Percentiles rank a stretch among this genome's conserved stretches.
Conservation (phyloP, 2,329 filamentous ascomycete genomes). For the Trichoderma afroharzianum region DNA sequence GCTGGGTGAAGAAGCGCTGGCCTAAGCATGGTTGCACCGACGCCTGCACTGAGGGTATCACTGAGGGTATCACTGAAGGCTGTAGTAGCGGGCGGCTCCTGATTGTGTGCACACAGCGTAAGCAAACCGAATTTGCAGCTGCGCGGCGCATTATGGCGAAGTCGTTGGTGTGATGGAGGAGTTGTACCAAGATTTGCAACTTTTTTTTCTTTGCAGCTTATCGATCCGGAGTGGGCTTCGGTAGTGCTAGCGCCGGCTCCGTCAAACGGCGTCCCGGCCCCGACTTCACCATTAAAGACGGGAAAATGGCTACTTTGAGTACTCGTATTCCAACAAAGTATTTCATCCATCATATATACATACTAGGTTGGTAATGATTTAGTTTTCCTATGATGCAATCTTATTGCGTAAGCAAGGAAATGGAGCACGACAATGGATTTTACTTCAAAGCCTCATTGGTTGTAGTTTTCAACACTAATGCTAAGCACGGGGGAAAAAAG, state of each 20-base stretch:
- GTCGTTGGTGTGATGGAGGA: neutral
- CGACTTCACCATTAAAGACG: neutral
- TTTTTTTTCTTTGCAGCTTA: slow-evolving; percentile 4
- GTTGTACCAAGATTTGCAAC: neutral
- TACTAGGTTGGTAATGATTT: no score
- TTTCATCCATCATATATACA: no score
- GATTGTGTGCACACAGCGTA: slow-evolving; percentile 20
- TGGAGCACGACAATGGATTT: neutral
- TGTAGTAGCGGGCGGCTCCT: slow-evolving; percentile 18
- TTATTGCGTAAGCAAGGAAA: neutral
- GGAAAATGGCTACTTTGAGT: neutral
- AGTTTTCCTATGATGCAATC: neutral
- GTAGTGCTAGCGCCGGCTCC: slow-evolving; percentile 3
- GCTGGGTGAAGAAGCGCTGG: slow-evolving; percentile 34
- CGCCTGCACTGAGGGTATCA: neutral
- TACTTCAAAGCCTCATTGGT: neutral
- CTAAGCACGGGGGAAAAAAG: neutral
- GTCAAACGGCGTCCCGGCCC: neutral
- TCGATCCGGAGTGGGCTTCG: neutral
- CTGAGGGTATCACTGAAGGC: neutral
- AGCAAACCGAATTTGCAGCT: slow-evolving; percentile 21
- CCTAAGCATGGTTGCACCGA: slow-evolving; percentile 31
- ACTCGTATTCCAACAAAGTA: neutral
- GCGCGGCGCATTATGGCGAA: slow-evolving; percentile 14
- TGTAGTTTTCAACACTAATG: neutral